Conservation (phyloP, 2,329 filamentous ascomycete species). For the Trichoderma breve region DNA sequence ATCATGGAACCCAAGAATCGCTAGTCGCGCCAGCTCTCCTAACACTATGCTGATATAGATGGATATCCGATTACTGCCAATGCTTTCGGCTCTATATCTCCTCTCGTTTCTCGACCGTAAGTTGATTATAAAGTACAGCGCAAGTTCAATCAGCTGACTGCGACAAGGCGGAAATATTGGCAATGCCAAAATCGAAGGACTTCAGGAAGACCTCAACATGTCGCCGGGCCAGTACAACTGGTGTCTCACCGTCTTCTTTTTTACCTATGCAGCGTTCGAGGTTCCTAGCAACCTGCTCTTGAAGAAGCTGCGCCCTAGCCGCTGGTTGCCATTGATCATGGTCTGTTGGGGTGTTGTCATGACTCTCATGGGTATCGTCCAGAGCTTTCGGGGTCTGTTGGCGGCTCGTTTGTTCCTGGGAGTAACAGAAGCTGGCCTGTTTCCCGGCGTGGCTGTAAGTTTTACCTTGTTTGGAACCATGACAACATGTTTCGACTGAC, state of each 20-base stretch:
- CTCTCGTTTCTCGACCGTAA: constrained; percentile 65
- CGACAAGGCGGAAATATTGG: constrained; percentile 55
- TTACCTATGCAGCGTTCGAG: constrained; percentile 73
- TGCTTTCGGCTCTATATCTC: constrained; percentile 66
- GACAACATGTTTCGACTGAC: neutral
- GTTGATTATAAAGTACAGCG: constrained; percentile 19
- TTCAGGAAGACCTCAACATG: constrained; percentile 55
- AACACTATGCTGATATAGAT: constrained; percentile 37
- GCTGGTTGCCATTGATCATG: constrained; percentile 78
- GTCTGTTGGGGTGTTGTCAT: constrained; percentile 52
- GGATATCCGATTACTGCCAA: constrained; percentile 53
- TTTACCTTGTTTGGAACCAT: neutral
- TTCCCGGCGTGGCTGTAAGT: constrained; percentile 57
- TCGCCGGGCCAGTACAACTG: constrained; percentile 68
- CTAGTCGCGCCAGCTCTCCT: neutral
- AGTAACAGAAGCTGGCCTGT: constrained; percentile 65
- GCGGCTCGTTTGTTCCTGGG: constrained; percentile 58
- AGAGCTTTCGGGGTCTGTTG: constrained; percentile 47
- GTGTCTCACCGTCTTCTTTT: constrained; percentile 71
- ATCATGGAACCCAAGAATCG: too few species aligned
- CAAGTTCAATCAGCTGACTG: neutral
- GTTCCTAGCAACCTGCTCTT: constrained; percentile 75
- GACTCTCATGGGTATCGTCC: constrained; percentile 54
- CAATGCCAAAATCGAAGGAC: constrained; percentile 64
- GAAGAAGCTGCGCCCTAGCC: constrained; percentile 68